These are phyloP conservation scores for Penicillium sp. DNA, from an alignment of 2,329 filamentous ascomycete genomes.

Conservation along the genomic window DNA sequence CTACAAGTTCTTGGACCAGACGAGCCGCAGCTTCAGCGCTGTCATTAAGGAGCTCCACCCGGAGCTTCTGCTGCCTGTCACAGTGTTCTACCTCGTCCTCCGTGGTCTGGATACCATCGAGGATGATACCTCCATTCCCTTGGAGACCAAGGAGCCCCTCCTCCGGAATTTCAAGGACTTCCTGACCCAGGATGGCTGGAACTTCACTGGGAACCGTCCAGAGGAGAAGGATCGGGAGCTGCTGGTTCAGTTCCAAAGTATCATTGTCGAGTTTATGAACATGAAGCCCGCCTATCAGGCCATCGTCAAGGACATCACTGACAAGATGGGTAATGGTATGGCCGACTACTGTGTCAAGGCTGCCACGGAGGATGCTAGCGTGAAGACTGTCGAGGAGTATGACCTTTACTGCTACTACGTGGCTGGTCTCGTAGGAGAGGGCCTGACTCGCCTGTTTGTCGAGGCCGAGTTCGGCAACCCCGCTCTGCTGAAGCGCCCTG, in stretches of 20 bases:
- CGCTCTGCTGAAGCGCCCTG: conserved; percentile 75
- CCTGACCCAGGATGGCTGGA: conserved; percentile 87
- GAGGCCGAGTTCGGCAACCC: conserved; percentile 85
- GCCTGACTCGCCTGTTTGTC: conserved; percentile 87
- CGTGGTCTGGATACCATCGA: conserved; percentile 97
- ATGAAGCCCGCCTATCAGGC: conserved; percentile 82
- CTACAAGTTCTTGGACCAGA: conserved; percentile 84
- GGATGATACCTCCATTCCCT: conserved; percentile 92
- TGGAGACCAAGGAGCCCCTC: conserved; percentile 82
- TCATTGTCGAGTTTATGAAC: conserved; percentile 85
- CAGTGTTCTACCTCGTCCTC: conserved; percentile 90
- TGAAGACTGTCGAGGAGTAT: conserved; percentile 85
- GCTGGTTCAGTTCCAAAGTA: conserved; percentile 87
- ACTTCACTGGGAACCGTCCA: conserved; percentile 80
- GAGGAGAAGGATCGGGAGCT: conserved; percentile 94
- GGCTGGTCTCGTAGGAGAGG: conserved; percentile 96
- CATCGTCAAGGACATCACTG: conserved; percentile 90
- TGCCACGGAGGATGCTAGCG: conserved; percentile 77
- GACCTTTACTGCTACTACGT: conserved; percentile 98
- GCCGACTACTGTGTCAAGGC: conserved; percentile 90
- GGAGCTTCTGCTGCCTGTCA: conserved; percentile 86
- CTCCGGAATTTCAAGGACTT: conserved; percentile 80
- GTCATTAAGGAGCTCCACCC: conserved; percentile 97
- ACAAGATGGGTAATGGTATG: conserved; percentile 98
- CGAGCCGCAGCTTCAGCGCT: conserved; percentile 88